Percentiles rank a stretch among this genome's conserved stretches.
Conservation (phyloP, 1,284 basidiomycete species). For the Tylopilus sp. region DNA sequence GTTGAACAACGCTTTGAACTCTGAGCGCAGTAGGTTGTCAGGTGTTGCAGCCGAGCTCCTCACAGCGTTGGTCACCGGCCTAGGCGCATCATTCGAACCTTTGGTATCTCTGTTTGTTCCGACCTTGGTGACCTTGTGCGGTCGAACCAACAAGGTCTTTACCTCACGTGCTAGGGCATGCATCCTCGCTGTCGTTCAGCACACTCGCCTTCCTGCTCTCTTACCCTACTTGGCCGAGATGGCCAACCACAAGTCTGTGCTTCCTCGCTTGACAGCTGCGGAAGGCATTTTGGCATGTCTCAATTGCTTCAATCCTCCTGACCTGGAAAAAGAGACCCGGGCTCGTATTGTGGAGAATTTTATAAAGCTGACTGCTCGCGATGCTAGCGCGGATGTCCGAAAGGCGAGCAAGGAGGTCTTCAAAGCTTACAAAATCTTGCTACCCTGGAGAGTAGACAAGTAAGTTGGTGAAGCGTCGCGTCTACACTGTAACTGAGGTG, state of each 20-base stretch:
- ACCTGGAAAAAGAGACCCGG: slow-evolving; percentile 63
- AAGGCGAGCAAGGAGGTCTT: slow-evolving; percentile 68
- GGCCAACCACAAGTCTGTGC: slow-evolving; percentile 63
- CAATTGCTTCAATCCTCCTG: slow-evolving; percentile 71
- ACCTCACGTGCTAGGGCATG: slow-evolving; percentile 60
- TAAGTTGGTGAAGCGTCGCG: slow-evolving; percentile 36
- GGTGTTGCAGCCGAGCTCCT: slow-evolving; percentile 68
- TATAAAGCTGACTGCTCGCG: slow-evolving; percentile 64
- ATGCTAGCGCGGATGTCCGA: slow-evolving; percentile 75
- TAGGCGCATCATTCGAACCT: slow-evolving; percentile 64
- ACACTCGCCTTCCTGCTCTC: slow-evolving; percentile 67
- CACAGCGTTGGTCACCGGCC: slow-evolving; percentile 47
- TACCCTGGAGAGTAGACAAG: slow-evolving; percentile 66
- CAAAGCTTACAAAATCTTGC: slow-evolving; percentile 67
- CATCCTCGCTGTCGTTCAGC: slow-evolving; percentile 59
- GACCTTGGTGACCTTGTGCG: slow-evolving; percentile 62
- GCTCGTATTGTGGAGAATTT: slow-evolving; percentile 66
- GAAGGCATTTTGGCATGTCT: slow-evolving; percentile 65
- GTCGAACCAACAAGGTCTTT: slow-evolving; percentile 81
- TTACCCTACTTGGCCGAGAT: slow-evolving; percentile 60
- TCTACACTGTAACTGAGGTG: slow-evolving; percentile 5
- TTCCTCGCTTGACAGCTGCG: slow-evolving; percentile 59
- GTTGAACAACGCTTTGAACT: slow-evolving; percentile 60
- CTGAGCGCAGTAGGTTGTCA: slow-evolving; percentile 77
- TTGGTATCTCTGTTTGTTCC: slow-evolving; percentile 70